Evolutionary conservation across 768 basidiomycete species (phyloP).

Genomic region (Mycena rosella): DNA sequence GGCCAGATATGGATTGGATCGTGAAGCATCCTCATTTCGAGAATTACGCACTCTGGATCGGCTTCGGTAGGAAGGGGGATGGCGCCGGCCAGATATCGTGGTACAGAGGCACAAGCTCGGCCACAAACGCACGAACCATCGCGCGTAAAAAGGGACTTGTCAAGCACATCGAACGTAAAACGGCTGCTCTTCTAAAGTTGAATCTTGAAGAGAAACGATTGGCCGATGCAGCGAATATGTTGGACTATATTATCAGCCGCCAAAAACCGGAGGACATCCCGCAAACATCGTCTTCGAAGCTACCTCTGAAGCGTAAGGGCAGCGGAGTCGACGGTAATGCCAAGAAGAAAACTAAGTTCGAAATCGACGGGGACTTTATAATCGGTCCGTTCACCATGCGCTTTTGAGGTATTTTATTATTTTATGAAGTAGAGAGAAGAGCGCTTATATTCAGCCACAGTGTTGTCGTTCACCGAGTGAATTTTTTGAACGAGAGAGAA

Average conservation of each 20-base stretch:
- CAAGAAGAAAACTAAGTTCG: too few relatives aligned
- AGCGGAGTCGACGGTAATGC: too few relatives aligned
- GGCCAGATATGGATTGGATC: constrained; percentile 10
- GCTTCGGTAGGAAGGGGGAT: neutral
- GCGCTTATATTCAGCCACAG: too few relatives aligned
- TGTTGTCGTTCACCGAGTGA: too few relatives aligned
- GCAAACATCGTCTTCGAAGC: neutral
- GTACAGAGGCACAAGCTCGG: neutral
- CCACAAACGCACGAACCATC: neutral
- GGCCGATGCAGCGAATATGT: neutral
- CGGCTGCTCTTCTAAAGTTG: neutral
- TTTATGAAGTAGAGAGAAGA: too few relatives aligned
- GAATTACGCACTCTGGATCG: constrained; percentile 2
- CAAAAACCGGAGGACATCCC: too few relatives aligned
- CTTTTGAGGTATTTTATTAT: too few relatives aligned
- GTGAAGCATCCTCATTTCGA: too few relatives aligned
- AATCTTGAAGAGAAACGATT: neutral
- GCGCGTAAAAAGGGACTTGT: neutral
- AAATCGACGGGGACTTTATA: too few relatives aligned
- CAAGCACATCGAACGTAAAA: too few relatives aligned
- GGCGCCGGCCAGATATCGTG: neutral
- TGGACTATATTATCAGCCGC: neutral
- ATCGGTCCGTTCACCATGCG: too few relatives aligned
- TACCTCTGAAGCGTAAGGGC: neutral
- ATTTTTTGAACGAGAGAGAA: too few relatives aligned